Evolutionary conservation across 257 asterid species (phyloP), one percentile per base, ranked within the genome.

Genomic region (Avicennia marina): DNA sequence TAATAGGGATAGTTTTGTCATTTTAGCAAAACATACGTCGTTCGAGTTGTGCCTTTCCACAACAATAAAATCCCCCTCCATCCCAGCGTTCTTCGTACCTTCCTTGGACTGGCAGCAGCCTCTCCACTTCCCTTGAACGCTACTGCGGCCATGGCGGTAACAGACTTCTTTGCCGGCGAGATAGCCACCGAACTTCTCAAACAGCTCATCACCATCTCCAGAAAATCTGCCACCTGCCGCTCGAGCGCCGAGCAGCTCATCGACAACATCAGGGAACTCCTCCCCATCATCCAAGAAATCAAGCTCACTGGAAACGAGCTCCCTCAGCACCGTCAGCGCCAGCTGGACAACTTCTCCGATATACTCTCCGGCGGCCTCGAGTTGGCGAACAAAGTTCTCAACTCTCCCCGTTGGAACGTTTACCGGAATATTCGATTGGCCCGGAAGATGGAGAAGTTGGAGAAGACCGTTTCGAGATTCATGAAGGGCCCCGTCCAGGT

Each of bases 101-200:
- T 27, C 12, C 31, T 26, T 25, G 32, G 43, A 44, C 15, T 20
- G 53, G 43, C 65, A 36, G 4, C 26, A 2, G 21, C 55, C 71
- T 45, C 53, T 24, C 19, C 56, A 40, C 43, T 8, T 8, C 43
- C 2, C 50, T 25, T 25, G 4, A 39, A 7, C 53, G 17, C 24
- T 44, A 34, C 58, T 25, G 60, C 55, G 59, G 26, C 38, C n/a
- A 89, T 90, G 97, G 96, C 81, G 39, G 85, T 89, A 0, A 86
- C 94, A 16, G 97, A 90, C 58, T 70, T 86, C 6, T 90, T 90
- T 70, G 94, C 83, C 75, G 96, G 94, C 67, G 97, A 90, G 60
- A 80, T 90, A 15, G 85, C 95, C 67, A 77, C 96, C 16, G 96
- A 90, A 42, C 96, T 90, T 38, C 73, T 90, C 6, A 86, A 84